Evolutionary conservation across 345 rosid species (phyloP), one percentile per base, ranked within the genome.

Genomic region (Pistacia vera): DNA sequence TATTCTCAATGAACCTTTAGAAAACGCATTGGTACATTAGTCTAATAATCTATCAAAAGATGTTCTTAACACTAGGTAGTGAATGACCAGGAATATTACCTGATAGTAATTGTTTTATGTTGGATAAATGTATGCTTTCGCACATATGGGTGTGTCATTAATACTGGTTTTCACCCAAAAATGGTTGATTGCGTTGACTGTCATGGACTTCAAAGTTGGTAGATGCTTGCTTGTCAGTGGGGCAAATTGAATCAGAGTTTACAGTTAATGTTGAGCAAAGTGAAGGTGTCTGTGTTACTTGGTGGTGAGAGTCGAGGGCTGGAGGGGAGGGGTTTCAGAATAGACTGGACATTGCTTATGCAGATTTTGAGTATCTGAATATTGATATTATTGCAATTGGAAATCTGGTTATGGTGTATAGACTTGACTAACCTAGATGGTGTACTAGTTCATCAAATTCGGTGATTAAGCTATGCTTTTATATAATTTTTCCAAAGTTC

Each of bases 381-480:
- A 6, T 65, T 52, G 18, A 35, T 62, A 5, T 52, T 35, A 66
- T 54, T 38, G 52, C 28, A 4, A 14, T 70, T 57, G 55, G 72
- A 41, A 69, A 36, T 71, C 41, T 71, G 61, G 36, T 64, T 16
- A 8, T 17, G 22, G 74, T 46, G 18, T 17, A 35, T 80, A 38
- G 22, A 48, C 7, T 68, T 44, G 51, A 17, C 20, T 65, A 48
- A 57, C 28, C 36, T 13, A 49, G 61, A 60, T 46, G 44, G 33
- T 44, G 28, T 35, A 14, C 11, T 70, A 17, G 4, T n/a, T 70
- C 8, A 17, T 70, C 56, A 20, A 25, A 62, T 56, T 69, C 7
- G 2, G 56, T 59, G 41, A 59, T 46, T 59, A 44, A 14, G 30
- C 12, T 60, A 4, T 38, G 3, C 30, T 20, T 30, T 58, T 58